Evolutionary conservation across 2,329 filamentous ascomycete species (phyloP), one percentile per base, ranked within the genome.

Genomic region (Aspergillus ibericus): DNA sequence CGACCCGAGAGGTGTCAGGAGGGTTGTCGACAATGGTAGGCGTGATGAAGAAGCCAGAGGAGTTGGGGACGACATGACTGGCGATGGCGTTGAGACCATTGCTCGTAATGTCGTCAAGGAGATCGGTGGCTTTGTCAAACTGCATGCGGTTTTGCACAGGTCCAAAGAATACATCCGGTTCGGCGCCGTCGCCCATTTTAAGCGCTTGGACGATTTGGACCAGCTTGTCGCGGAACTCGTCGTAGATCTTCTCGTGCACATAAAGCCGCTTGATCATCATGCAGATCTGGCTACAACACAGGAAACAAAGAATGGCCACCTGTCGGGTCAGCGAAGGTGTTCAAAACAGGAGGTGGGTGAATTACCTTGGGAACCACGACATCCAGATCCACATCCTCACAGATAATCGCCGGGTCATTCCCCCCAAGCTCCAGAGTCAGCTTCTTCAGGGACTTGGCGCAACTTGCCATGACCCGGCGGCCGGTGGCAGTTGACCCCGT

Each of bases 131-230:
- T 22, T 81, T 81, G 48, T 87, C 82, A 67, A 81, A 89, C 71
- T 90, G 88, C 81, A 85, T 82, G 63, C 80, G 73, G 72, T 90
- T 90, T 60, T 87, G 85, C 2, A 89, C 73, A 0, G 88, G 88
- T 0, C 85, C 83, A 56, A 85, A 80, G 38, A 83, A 69, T 44
- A 81, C 77, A 42, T 75, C 75, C 51, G 73, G 78, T 55, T 81
- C 71, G 62, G 66, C 73, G 58, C 70, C 69, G 40, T 71, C 57
- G 66, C 76, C 80, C 44, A 77, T 66, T 51, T 75, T 74, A 27
- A 79, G 59, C 2, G 59, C 60, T 54, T 80, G 78, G 35, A 81
- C 79, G 35, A 81, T 78, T 40, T 77, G 74, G 5, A 80, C 74
- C 44, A 82, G 63, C 1, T 75, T 79, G 1, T 75, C 70, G 2